Evolutionary conservation across 169 alveolate genomes (phyloP).

Genomic region (Plasmodium vivax): DNA sequence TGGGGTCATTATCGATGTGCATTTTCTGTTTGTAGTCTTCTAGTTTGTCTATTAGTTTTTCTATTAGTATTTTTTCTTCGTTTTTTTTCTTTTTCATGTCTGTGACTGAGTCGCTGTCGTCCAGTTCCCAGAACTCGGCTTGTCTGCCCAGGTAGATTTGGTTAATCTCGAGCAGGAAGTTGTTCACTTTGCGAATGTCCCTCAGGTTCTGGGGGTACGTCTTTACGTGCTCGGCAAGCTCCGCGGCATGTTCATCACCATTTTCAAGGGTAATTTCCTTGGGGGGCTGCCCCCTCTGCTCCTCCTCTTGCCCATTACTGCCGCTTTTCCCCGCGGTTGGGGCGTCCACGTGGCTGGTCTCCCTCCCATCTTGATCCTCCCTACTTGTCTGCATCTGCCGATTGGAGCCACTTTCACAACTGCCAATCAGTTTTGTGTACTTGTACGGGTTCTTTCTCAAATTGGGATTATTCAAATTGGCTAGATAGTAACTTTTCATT

Average conservation of each 20-base stretch:
- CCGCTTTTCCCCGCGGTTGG: background rate
- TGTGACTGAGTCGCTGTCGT: constrained; percentile 16
- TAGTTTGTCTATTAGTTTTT: constrained; percentile 76
- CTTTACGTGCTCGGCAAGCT: background rate
- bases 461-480: constrained; percentile 15
- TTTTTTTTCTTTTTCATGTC: background rate
- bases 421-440: constrained; percentile 1
- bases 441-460: constrained; percentile 5
- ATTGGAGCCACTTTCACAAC: background rate
- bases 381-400: background rate
- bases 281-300: background rate
- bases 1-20: constrained; percentile 84
- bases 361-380: background rate
- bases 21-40: constrained; percentile 81
- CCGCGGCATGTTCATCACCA: background rate
- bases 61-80: constrained; percentile 24
- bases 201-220: background rate
- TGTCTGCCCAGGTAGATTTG: constrained; percentile 57
- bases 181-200: constrained; percentile 3
- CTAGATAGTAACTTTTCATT: constrained; percentile 31
- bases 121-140: constrained; percentile 65
- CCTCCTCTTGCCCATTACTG: background rate
- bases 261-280: background rate
- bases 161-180: constrained; percentile 41
- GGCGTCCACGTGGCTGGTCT: background rate